Percentiles rank a stretch among this genome's conserved stretches.
phyloP scores from a whole-genome alignment of 208 protist genomes.

The Strigomonas culicis region DNA sequence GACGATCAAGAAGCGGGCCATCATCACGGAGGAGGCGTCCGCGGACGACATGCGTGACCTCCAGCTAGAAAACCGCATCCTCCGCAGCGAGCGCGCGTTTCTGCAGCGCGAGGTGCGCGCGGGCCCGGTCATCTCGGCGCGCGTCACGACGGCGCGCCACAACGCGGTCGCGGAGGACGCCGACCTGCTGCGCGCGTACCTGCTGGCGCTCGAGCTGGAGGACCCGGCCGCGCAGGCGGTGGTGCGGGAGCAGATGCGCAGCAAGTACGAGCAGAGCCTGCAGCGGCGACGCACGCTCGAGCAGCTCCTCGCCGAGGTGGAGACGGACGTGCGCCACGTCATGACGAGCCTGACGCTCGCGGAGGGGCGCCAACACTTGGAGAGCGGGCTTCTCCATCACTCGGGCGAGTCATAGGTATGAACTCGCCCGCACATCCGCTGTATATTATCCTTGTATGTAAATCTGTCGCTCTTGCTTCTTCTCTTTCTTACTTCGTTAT shows the following conservation, averaged over 20 bases:
- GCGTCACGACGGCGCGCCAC: conserved; percentile 44
- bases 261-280: conserved; percentile 16
- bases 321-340: conserved; percentile 36
- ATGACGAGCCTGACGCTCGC: conserved; percentile 20
- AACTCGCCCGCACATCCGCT: neutral
- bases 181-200: conserved; percentile 40
- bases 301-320: conserved; percentile 34
- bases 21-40: neutral
- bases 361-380: neutral
- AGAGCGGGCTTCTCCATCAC: neutral
- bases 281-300: conserved; percentile 29
- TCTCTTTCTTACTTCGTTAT: neutral
- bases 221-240: conserved; percentile 20
- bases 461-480: no score
- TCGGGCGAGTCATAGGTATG: neutral
- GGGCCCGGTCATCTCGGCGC: conserved; percentile 30
- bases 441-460: no score
- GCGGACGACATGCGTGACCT: conserved; percentile 25
- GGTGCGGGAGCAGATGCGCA: conserved; percentile 39
- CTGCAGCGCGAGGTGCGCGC: conserved; percentile 31
- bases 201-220: conserved; percentile 28
- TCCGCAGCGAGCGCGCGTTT: conserved; percentile 42
- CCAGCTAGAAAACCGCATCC: conserved; percentile 42
- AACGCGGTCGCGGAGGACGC: conserved; percentile 37
- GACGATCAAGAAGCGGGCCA: no score